Evolutionary conservation across 768 basidiomycete genomes (phyloP), one percentile per base, ranked within the genome.

Genomic region (Pisolithus microcarpus): DNA sequence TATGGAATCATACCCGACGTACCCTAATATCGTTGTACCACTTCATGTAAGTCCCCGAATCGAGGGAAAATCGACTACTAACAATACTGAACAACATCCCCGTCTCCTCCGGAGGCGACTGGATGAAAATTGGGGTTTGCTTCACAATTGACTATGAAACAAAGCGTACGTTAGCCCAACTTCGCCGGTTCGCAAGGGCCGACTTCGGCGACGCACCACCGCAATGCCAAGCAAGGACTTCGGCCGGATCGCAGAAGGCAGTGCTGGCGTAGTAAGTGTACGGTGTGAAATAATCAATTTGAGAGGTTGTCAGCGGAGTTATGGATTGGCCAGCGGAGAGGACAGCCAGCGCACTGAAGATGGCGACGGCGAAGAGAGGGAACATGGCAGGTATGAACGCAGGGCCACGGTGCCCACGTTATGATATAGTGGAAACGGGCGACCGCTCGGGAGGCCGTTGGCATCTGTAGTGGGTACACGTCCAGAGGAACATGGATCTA

Each of bases 261-360:
- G 78, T 61, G 34, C 74, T 73, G 0, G 81, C 78, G 55, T 75
- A 81, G 50, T 62, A 66, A 0, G 77, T 73, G 65, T 74, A 82
- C 0, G 80, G 71, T 36, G 58, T 72, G 61, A 72, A 82, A 11
- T 57, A 34, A 7, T 67, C 55, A 7, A 81, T 71, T 55, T 79
- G 68, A 0, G 73, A 23, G 5, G 67, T 56, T 26, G 70, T 63
- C 46, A 79, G 61, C 1, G 73, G 48, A 1, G 67, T 69, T 48
- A 79, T 73, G 16, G 63, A 54, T 52, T 72, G 71, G 23, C 69
- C 68, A n/a, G 64, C 46, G 19, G 45, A 49, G 43, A 72, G 66
- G 19, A 53, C 4, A 4, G 72, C 26, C 16, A 45, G 28, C 15
- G 13, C 13, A 15, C 34, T 34, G 34, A 34, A 5, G 34, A 15